Percentiles rank a stretch among this genome's conserved stretches.
Conservation (phyloP, 192 early-diverging fungal genomes). For the Backusella australiensis region DNA sequence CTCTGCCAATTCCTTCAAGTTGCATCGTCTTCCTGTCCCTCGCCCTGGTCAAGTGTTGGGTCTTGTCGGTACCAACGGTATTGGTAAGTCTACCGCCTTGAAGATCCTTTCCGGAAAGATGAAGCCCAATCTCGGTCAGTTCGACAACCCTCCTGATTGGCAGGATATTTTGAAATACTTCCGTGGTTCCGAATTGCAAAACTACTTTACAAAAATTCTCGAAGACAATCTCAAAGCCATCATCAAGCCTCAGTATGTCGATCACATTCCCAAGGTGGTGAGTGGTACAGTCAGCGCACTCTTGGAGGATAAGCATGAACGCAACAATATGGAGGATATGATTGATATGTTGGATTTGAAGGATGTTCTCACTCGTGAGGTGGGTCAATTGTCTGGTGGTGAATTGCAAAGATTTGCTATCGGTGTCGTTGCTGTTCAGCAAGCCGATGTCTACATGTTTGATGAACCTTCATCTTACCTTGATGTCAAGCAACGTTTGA, state of each 20-base stretch:
- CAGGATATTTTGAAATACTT: constrained; percentile 95
- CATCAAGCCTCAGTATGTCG: constrained; percentile 97
- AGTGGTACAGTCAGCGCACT: constrained; percentile 76
- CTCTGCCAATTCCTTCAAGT: constrained; percentile 96
- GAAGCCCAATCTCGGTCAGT: constrained; percentile 95
- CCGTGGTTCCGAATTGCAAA: constrained; percentile 96
- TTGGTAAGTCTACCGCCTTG: constrained; percentile 92
- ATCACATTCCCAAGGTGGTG: constrained; percentile 80
- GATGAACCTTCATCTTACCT: constrained; percentile 98
- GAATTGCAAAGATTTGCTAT: constrained; percentile 99
- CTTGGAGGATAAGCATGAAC: constrained; percentile 68
- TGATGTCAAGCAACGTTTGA: constrained; percentile 99
- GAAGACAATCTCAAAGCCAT: constrained; percentile 94
- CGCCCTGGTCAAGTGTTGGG: constrained; percentile 96
- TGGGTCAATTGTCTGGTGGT: constrained; percentile 87
- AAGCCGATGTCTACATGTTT: constrained; percentile 97
- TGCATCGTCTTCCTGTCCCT: constrained; percentile 93
- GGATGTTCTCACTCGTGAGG: constrained; percentile 82
- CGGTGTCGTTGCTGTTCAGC: constrained; percentile 75
- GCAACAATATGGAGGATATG: constrained; percentile 70
- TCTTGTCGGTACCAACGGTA: constrained; percentile 96
- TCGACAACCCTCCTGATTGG: constrained; percentile 88
- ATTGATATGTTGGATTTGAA: constrained; percentile 77
- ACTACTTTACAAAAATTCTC: constrained; percentile 97
- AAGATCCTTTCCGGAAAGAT: constrained; percentile 91